phyloP scores from a whole-genome alignment of 345 rosid species.

The Rhodamnia rubescens region DNA sequence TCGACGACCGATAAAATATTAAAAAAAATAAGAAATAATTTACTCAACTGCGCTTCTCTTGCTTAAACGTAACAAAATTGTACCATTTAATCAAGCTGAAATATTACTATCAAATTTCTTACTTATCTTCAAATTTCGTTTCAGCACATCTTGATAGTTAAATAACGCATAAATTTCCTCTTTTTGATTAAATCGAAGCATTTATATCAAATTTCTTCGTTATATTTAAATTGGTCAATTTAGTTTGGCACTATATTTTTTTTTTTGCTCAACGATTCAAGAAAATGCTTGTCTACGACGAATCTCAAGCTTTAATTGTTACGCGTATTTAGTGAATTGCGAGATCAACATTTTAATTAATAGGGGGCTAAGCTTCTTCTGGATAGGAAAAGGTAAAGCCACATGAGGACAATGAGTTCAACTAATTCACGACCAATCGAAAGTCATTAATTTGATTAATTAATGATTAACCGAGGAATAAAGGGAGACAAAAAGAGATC shows the following conservation, averaged over 20 bases:
- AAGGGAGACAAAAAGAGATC: not conserved
- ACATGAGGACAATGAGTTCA: not conserved
- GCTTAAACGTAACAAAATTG: not conserved
- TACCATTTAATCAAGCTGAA: not conserved
- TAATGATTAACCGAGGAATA: not conserved
- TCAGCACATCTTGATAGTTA: too few relatives aligned
- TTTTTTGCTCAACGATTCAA: not conserved
- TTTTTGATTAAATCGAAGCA: too few relatives aligned
- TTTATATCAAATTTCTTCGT: too few relatives aligned
- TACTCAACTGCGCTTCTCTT: not conserved
- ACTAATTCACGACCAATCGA: not conserved
- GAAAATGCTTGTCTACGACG: rapidly evolving
- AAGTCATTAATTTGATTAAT: not conserved
- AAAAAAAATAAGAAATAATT: too few relatives aligned
- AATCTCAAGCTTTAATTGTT: not conserved
- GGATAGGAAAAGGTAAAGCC: not conserved
- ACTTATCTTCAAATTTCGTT: too few relatives aligned
- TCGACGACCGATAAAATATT: not conserved
- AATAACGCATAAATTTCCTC: too few relatives aligned
- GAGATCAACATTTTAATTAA: rapidly evolving
- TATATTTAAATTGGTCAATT: not conserved
- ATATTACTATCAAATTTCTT: not conserved
- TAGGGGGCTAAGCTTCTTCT: not conserved
- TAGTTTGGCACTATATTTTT: rapidly evolving
- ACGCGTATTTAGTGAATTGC: not conserved